A percentile compares a stretch with the other conserved stretches of the same genome.
Conservation (phyloP, 306 rosid genomes). For the Malus orientalis region DNA sequence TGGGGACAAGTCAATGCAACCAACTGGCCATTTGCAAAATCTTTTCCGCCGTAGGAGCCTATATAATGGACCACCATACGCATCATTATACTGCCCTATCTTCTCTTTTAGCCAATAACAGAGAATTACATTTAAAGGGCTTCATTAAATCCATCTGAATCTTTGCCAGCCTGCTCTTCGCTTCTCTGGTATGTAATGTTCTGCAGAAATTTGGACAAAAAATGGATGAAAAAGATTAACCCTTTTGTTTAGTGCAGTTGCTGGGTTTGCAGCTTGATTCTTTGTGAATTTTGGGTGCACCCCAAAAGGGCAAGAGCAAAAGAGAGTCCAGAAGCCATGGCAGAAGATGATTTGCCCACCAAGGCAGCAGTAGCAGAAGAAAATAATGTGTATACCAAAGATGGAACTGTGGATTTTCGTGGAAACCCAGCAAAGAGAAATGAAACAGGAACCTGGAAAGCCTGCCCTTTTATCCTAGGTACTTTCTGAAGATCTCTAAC, state of each 20-base stretch:
- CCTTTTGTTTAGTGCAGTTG: not conserved
- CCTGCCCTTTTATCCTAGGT: constrained; percentile 81
- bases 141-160: not conserved
- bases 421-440: constrained; percentile 63
- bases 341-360: constrained; percentile 19
- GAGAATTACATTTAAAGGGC: not conserved
- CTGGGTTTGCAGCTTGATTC: not conserved
- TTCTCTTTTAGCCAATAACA: not conserved
- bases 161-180: not conserved
- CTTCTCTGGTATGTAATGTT: not conserved
- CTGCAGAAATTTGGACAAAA: not conserved
- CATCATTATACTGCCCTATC: no score
- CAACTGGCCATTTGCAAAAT: no score
- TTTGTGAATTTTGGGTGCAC: not conserved
- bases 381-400: constrained; percentile 42
- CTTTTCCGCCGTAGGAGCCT: no score
- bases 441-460: constrained; percentile 76
- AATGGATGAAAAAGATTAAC: not conserved
- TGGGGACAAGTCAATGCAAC: no score
- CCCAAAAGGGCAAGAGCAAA: not conserved
- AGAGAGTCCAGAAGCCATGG: constrained; percentile 23
- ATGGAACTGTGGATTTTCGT: constrained; percentile 54
- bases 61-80: not conserved
- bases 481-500: not conserved
- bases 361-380: constrained; percentile 25